Evolutionary conservation across 2,329 filamentous ascomycete genomes (phyloP), one percentile per base, ranked within the genome.

Genomic region (Annulohypoxylon truncatum): DNA sequence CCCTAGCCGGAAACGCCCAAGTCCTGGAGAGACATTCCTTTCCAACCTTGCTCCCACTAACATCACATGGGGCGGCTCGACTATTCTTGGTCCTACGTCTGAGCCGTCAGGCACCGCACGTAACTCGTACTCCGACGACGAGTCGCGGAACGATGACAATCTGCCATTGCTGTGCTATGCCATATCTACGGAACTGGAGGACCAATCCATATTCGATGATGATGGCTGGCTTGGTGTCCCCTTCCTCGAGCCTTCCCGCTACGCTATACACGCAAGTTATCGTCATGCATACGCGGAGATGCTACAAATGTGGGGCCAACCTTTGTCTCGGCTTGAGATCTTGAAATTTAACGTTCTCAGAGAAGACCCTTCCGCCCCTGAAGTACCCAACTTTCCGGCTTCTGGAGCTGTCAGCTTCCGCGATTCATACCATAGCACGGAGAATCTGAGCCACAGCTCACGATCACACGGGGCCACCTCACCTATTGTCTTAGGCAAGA

Each of bases 281-380:
- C 85, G 89, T 33, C 85, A 87, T 64, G 83, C 85, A 0, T 92
- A 92, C 71, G 88, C 89, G n/a, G 88, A 90, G 76, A 84, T 91
- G 77, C 82, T 92, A 2, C 89, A 89, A 69, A 85, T 88, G 78
- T 91, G 89, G 89, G 81, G 83, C 1, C 84, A 89, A 60, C 88
- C 88, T 0, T 78, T 91, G 3, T 83, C 87, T 29, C 82, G 89
- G 15, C 82, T 91, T 1, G 89, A 92, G 74, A 85, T 92, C 26
- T 83, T 91, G 78, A 91, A 92, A 73, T 91, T 91, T 73, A 90
- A 90, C 67, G 83, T 87, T 3, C 79, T 91, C 38, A 85, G 85
- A 58, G 84, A 86, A 24, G 82, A 84, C 50, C 75, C 75, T 18
- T 66, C 71, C 48, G 71, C 75, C 59, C 20, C 68, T 42, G 73